Evolutionary conservation across 768 basidiomycete genomes (phyloP).

Genomic region (Leccinum subtestaceum): DNA sequence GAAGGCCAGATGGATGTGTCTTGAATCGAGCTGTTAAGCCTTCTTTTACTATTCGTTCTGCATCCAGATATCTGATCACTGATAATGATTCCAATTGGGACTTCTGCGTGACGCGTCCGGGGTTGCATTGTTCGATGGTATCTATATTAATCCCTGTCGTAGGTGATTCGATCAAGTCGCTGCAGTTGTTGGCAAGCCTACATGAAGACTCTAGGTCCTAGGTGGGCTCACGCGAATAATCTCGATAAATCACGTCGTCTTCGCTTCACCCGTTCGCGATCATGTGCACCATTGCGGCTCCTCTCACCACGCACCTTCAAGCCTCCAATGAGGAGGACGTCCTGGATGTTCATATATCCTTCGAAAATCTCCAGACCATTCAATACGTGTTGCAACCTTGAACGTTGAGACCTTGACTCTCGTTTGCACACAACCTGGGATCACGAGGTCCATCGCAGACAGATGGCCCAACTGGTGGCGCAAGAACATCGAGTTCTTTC

Average conservation of each 20-base stretch:
- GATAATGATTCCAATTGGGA: not conserved
- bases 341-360: not conserved
- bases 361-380: not conserved
- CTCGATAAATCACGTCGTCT: not conserved
- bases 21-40: not conserved
- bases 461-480: not conserved
- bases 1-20: conserved; percentile 30
- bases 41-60: not conserved
- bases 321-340: not conserved
- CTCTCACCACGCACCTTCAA: not conserved
- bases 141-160: not conserved
- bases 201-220: not conserved
- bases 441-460: not conserved
- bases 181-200: not conserved
- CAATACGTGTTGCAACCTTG: not conserved
- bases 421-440: not conserved
- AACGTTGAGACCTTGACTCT: not conserved
- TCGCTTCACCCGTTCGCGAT: not conserved
- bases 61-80: not conserved
- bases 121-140: not conserved
- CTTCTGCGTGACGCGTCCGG: not conserved
- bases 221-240: not conserved
- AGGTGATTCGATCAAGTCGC: not conserved
- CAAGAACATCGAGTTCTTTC: not conserved
- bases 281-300: not conserved